A percentile compares a stretch with the other conserved stretches of the same genome.
These are phyloP conservation scores for Naganishia sp. DNA, from an alignment of 1,284 basidiomycete genomes.

Conservation along the genomic window DNA sequence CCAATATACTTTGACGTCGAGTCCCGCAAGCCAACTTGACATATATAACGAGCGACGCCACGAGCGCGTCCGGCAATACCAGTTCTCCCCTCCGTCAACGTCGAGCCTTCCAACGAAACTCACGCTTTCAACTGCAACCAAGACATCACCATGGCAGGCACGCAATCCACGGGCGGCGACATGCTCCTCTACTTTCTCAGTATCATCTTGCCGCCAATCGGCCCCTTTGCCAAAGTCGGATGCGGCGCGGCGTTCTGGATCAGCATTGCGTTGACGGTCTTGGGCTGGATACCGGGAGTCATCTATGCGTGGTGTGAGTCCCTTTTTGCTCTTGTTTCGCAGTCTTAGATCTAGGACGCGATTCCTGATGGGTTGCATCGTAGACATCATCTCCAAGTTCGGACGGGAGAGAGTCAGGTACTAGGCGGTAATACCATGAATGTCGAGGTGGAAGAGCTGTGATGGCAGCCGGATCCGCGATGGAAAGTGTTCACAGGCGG, in stretches of 20 bases:
- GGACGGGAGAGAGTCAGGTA: slow-evolving; percentile 10
- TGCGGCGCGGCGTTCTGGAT: slow-evolving; percentile 22
- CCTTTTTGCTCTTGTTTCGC: not conserved
- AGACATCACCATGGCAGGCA: not conserved
- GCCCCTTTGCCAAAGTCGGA: slow-evolving; percentile 21
- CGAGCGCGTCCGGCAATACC: no score
- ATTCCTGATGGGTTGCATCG: not conserved
- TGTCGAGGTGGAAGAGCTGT: no score
- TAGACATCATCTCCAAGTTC: slow-evolving; percentile 16
- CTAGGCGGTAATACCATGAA: not conserved
- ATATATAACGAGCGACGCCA: not conserved
- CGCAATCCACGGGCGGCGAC: slow-evolving; percentile 13
- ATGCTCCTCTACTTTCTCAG: slow-evolving; percentile 22
- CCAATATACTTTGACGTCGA: not conserved
- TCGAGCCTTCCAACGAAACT: not conserved
- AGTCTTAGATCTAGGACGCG: not conserved
- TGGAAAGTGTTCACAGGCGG: no score
- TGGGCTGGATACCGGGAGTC: slow-evolving; percentile 23
- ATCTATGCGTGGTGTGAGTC: slow-evolving; percentile 25
- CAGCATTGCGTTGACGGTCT: slow-evolving; percentile 11
- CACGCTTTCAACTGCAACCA: not conserved
- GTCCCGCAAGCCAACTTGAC: not conserved
- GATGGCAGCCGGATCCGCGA: no score
- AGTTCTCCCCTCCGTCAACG: not conserved
- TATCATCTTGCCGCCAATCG: slow-evolving; percentile 15